Evolutionary conservation across 106 monocot species (phyloP), one percentile per base, ranked within the genome.

Genomic region (Dendrobium officinale): DNA sequence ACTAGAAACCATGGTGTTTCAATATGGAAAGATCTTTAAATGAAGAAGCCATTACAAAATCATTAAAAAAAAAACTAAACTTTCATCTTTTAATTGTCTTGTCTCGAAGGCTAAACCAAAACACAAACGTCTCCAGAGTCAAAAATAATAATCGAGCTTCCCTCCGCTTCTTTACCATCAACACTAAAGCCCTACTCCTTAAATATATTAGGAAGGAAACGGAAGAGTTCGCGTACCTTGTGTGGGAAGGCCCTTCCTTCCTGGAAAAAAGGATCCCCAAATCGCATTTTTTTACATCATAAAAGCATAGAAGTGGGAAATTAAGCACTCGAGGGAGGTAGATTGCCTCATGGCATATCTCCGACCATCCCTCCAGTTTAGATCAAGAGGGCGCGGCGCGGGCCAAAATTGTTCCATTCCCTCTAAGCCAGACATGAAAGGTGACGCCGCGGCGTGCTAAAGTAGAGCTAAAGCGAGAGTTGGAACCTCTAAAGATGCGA

Each of bases 381-480:
- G 20, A 20, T 61, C 9, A 19, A 22, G 61, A 61, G n/a, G n/a
- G n/a, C n/a, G n/a, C n/a, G n/a, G n/a, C n/a, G 8, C 4, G 37
- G 37, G 37, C 3, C 37, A 22, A 19, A 22, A 61, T 22, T 22
- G 56, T 56, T 56, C 19, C 56, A 9, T 56, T 56, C 56, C 13
- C 83, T 94, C 93, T 73, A 91, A 90, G 78, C 86, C 0, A 45
- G 45, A 5, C 45, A 45, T 45, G 9, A 45, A 45, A 45, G 0
- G 45, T 45, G 45, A 45, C 45, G 8, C 9, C 45, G 51, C 15
- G 15, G 51, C 51, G 15, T 13, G 10, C 51, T 15, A 13, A 51
- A 51, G 83, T 84, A 85, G 82, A 79, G 83, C 89, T 15, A 94
- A 87, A 1, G 89, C 92, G 9, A 94, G 92, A 78, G 90, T 94